Conservation (phyloP, 2,329 filamentous ascomycete species). For the Cadophora malorum region DNA sequence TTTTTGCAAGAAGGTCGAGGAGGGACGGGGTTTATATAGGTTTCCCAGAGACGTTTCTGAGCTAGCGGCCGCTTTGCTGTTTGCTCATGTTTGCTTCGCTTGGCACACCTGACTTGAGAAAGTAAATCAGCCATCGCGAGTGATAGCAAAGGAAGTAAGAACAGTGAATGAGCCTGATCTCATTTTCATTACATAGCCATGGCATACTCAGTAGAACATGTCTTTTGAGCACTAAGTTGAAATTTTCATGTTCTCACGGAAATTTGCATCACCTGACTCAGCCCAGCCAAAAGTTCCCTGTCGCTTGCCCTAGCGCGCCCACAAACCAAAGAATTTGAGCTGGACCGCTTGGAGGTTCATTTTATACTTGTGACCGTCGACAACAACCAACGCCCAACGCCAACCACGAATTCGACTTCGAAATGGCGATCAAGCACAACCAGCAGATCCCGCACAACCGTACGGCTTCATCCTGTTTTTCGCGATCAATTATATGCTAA, state of each 20-base stretch:
- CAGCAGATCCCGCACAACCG: slow-evolving; percentile 97
- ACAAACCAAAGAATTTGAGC: slow-evolving; percentile 14
- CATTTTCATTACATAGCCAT: too few relatives aligned
- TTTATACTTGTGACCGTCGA: slow-evolving; percentile 13
- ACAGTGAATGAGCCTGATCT: neutral
- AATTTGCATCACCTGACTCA: slow-evolving; percentile 3
- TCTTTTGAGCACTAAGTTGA: too few relatives aligned
- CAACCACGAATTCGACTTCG: slow-evolving; percentile 35
- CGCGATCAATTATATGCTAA: slow-evolving; percentile 44
- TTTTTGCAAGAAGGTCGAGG: slow-evolving; percentile 36
- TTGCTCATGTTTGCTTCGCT: slow-evolving; percentile 7
- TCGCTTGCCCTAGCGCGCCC: slow-evolving; percentile 13
- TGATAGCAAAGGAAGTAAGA: neutral
- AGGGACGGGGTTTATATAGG: slow-evolving; percentile 22
- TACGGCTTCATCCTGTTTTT: slow-evolving; percentile 56
- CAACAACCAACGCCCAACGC: slow-evolving; percentile 39
- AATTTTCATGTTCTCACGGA: too few relatives aligned
- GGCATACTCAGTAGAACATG: too few relatives aligned
- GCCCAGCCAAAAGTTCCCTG: slow-evolving; percentile 9
- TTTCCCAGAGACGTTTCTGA: neutral
- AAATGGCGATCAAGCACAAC: slow-evolving; percentile 97
- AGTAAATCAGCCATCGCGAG: neutral
- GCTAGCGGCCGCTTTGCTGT: slow-evolving; percentile 2
- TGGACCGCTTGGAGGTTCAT: slow-evolving; percentile 7
- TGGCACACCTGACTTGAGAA: neutral